Percentiles rank a stretch among this genome's conserved stretches.
Conservation (phyloP, 2,329 filamentous ascomycete species). For the Colletotrichum incanum region DNA sequence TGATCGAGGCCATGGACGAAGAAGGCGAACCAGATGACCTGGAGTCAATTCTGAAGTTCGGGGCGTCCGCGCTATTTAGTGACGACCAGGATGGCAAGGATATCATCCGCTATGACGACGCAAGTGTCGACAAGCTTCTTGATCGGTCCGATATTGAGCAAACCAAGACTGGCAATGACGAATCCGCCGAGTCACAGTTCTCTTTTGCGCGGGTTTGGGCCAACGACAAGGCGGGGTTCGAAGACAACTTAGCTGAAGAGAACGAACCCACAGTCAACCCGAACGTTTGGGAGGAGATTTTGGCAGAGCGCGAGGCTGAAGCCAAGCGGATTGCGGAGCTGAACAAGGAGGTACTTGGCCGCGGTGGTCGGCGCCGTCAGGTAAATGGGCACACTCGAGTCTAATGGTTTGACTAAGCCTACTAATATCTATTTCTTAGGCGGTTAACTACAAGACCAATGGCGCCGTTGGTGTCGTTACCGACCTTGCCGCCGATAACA, state of each 20-base stretch:
- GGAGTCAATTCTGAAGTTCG: constrained; percentile 89
- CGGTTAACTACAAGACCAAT: constrained; percentile 50
- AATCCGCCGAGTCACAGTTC: constrained; percentile 83
- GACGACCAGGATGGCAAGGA: constrained; percentile 76
- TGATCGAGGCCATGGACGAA: constrained; percentile 95
- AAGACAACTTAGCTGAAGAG: constrained; percentile 72
- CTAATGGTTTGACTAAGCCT: not conserved
- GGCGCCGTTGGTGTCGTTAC: constrained; percentile 20
- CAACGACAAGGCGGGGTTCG: constrained; percentile 80
- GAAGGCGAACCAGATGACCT: constrained; percentile 85
- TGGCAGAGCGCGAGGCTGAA: constrained; percentile 69
- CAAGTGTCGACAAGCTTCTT: constrained; percentile 90
- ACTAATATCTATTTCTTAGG: constrained; percentile 44
- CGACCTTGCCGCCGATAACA: constrained; percentile 40
- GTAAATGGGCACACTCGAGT: constrained; percentile 53
- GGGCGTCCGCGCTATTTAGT: constrained; percentile 88
- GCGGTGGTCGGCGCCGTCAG: constrained; percentile 82
- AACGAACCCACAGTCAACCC: constrained; percentile 70
- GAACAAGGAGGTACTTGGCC: constrained; percentile 83
- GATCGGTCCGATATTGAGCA: constrained; percentile 88
- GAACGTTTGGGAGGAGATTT: constrained; percentile 90
- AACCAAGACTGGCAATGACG: constrained; percentile 74
- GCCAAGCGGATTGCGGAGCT: constrained; percentile 80
- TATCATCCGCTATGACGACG: constrained; percentile 85
- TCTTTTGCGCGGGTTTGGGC: constrained; percentile 94